phyloP scores from a whole-genome alignment of 169 alveolate genomes.

The Neospora caninum region DNA sequence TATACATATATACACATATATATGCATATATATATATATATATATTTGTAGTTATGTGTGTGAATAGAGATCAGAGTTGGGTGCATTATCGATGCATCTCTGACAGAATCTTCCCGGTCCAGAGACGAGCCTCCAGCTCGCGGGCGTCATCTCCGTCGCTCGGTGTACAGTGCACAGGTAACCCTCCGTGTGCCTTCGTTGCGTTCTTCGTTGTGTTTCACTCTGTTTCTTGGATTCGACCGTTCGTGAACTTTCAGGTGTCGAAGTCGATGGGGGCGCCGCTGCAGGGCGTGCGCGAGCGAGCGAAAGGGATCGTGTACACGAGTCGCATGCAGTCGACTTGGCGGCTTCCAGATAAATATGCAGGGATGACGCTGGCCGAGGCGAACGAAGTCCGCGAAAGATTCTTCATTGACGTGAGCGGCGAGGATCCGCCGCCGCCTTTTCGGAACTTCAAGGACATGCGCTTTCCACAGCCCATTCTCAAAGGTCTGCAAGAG shows the following conservation, averaged over 20 bases:
- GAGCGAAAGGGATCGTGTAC: conserved; percentile 77
- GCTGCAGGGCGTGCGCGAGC: conserved; percentile 74
- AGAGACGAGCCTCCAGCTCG: too few relatives aligned
- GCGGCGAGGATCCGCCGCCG: conserved; percentile 92
- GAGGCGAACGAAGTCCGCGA: conserved; percentile 73
- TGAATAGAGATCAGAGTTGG: neutral
- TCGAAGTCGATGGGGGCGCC: conserved; percentile 77
- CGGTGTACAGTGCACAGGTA: neutral
- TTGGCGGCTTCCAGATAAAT: conserved; percentile 65
- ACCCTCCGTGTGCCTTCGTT: too few relatives aligned
- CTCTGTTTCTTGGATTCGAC: neutral
- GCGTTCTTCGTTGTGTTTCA: neutral
- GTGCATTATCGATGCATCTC: neutral
- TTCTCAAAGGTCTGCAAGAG: conserved; percentile 84
- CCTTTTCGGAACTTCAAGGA: conserved; percentile 91
- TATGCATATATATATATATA: neutral
- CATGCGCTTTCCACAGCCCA: conserved; percentile 91
- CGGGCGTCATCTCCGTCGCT: neutral
- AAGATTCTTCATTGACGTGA: conserved; percentile 83
- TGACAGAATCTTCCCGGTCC: too few relatives aligned
- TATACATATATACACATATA: too few relatives aligned
- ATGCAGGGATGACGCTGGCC: conserved; percentile 65
- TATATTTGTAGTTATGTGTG: neutral
- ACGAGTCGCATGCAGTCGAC: conserved; percentile 61
- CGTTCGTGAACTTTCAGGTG: conserved; percentile 47